Percentiles rank a stretch among this genome's conserved stretches.
These are phyloP conservation scores for Talaromyces sp. DNA, from an alignment of 2,329 filamentous ascomycete species.

Conservation along the genomic window DNA sequence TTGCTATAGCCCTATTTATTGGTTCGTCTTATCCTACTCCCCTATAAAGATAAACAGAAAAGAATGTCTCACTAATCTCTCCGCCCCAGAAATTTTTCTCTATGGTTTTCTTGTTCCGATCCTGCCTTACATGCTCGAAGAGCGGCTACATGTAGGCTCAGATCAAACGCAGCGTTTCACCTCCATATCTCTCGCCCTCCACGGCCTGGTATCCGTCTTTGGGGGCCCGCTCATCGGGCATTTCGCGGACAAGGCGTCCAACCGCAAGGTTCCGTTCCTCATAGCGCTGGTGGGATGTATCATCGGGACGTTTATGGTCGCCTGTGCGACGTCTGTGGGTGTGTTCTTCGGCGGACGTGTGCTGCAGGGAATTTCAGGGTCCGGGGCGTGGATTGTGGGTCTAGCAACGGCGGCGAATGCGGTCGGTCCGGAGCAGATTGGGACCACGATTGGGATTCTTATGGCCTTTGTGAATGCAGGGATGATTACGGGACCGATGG, in stretches of 20 bases:
- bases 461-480: conserved; percentile 21
- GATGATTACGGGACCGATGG: conserved; percentile 22
- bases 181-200: conserved; percentile 21
- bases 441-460: conserved; percentile 23
- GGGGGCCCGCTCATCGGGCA: conserved; percentile 21
- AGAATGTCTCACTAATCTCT: background rate
- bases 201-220: conserved; percentile 20
- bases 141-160: conserved; percentile 20
- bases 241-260: conserved; percentile 20
- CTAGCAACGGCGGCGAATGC: conserved; percentile 25
- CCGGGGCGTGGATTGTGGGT: conserved; percentile 28
- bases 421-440: conserved; percentile 21
- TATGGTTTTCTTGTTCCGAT: conserved; percentile 28
- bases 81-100: conserved; percentile 22
- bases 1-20: conserved; percentile 8
- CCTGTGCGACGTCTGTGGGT: conserved; percentile 20
- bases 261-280: conserved; percentile 20
- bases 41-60: background rate
- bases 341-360: conserved; percentile 23
- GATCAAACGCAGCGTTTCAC: conserved; percentile 22
- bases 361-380: conserved; percentile 25
- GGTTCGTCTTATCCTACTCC: background rate
- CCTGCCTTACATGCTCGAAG: conserved; percentile 24
- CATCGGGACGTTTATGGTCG: conserved; percentile 23
- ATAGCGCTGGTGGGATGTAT: conserved; percentile 22